These are phyloP conservation scores for Lanmaoa pseudosensibilis DNA, from an alignment of 768 basidiomycete genomes.

Conservation along the genomic window DNA sequence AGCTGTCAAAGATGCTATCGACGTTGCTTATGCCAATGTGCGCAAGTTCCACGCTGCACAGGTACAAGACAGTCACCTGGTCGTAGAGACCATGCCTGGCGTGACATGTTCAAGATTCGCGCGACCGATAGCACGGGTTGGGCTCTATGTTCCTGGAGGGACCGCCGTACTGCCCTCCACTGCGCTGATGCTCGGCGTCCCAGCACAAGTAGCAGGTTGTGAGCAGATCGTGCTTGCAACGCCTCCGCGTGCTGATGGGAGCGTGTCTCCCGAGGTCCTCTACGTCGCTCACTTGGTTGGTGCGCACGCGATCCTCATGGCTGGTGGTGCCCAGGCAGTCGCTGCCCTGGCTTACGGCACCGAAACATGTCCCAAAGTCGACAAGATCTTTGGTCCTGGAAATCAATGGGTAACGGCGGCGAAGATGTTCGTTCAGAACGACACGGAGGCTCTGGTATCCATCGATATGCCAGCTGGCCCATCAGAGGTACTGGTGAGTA, in stretches of 20 bases:
- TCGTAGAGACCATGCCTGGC: conserved; percentile 97
- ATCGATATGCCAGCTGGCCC: conserved; percentile 99
- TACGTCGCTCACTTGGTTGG: conserved; percentile 93
- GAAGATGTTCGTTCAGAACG: conserved; percentile 99
- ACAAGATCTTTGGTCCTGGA: conserved; percentile 99
- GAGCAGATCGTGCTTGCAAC: conserved; percentile 90
- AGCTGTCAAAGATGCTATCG: conserved; percentile 77
- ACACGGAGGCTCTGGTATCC: conserved; percentile 91
- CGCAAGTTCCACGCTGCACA: conserved; percentile 91
- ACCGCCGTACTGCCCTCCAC: conserved; percentile 96
- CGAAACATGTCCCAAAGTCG: conserved; percentile 91
- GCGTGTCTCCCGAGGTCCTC: conserved; percentile 94
- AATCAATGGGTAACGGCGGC: conserved; percentile 99
- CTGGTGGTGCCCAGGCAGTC: conserved; percentile 95
- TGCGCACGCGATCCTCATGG: conserved; percentile 86
- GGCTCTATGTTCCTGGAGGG: conserved; percentile 95
- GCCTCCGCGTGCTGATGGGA: conserved; percentile 91
- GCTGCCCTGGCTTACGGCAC: conserved; percentile 98
- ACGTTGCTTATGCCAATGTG: conserved; percentile 89
- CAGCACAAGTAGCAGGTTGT: conserved; percentile 96
- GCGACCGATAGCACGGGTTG: conserved; percentile 92
- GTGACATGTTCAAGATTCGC: conserved; percentile 95
- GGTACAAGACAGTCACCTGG: conserved; percentile 62
- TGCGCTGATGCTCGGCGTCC: conserved; percentile 96
- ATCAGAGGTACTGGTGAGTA: conserved; percentile 86